phyloP scores from a whole-genome alignment of 1,284 basidiomycete species.

The Rhodotorula sp. region DNA sequence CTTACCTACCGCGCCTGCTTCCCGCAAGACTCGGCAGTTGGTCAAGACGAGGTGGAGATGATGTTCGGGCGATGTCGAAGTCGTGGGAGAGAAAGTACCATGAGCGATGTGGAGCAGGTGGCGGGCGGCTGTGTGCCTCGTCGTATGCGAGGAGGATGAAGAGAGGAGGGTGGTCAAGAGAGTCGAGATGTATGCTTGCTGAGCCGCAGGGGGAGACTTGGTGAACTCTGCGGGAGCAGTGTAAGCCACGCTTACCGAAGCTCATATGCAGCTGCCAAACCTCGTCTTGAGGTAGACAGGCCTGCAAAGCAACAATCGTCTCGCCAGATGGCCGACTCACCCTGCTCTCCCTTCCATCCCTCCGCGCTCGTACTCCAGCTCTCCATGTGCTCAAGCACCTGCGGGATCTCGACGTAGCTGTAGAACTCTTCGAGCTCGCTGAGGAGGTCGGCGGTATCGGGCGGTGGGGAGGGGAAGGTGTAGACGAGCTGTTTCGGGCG shows the following conservation, averaged over 20 bases:
- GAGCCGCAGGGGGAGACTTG: constrained; percentile 7
- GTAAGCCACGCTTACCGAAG: neutral
- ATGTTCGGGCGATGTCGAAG: constrained; percentile 85
- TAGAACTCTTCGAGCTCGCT: constrained; percentile 98
- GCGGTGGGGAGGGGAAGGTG: constrained; percentile 44
- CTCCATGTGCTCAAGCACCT: constrained; percentile 64
- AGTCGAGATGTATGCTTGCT: constrained; percentile 60
- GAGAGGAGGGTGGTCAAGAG: constrained; percentile 83
- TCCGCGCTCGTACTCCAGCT: constrained; percentile 25
- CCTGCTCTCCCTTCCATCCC: constrained; percentile 30
- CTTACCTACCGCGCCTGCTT: constrained; percentile 76
- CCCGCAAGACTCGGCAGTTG: constrained; percentile 82
- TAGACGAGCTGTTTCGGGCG: constrained; percentile 32
- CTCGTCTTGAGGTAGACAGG: no score
- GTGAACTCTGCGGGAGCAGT: constrained; percentile 22
- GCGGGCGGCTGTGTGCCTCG: constrained; percentile 77
- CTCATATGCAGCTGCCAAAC: no score
- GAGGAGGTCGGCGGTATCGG: constrained; percentile 88
- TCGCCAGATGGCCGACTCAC: constrained; percentile 7
- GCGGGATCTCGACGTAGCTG: constrained; percentile 92
- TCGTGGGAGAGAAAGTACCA: constrained; percentile 74
- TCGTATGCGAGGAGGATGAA: constrained; percentile 61
- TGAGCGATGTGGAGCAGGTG: constrained; percentile 84
- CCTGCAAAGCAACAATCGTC: neutral
- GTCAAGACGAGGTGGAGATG: constrained; percentile 95